Conservation (phyloP, 2,329 filamentous ascomycete genomes). For the Aspergillus proliferans region DNA sequence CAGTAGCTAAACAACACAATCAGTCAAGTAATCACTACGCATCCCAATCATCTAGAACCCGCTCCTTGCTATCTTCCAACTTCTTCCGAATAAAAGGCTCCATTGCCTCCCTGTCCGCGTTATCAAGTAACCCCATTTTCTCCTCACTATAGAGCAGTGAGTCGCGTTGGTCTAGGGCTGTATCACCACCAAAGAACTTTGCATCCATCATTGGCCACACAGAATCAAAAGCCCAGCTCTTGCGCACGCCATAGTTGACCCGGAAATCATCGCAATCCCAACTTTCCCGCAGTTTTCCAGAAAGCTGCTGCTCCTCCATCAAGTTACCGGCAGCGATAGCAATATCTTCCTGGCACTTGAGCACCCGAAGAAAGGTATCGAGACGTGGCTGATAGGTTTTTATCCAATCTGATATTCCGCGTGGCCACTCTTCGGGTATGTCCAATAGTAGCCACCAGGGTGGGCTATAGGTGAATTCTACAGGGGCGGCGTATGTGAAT, state of each 20-base stretch:
- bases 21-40: background rate
- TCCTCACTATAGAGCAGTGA: background rate
- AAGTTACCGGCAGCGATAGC: constrained; percentile 6
- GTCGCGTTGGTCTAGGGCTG: background rate
- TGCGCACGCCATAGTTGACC: constrained; percentile 5
- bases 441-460: constrained; percentile 21
- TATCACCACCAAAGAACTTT: constrained; percentile 2
- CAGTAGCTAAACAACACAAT: too few species aligned
- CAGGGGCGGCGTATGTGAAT: constrained; percentile 18
- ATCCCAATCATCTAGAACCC: background rate
- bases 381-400: constrained; percentile 10
- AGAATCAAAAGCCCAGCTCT: constrained; percentile 8
- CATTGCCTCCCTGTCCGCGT: constrained; percentile 2
- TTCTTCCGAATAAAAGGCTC: background rate
- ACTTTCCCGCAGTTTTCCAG: constrained; percentile 10
- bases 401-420: constrained; percentile 13
- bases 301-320: constrained; percentile 10
- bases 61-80: background rate
- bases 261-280: constrained; percentile 7
- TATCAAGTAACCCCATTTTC: background rate
- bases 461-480: constrained; percentile 13
- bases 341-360: constrained; percentile 8
- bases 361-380: constrained; percentile 10
- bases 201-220: constrained; percentile 9
- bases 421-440: constrained; percentile 17